Evolutionary conservation across 2,329 filamentous ascomycete species (phyloP).

Genomic region (Phoma sp.): DNA sequence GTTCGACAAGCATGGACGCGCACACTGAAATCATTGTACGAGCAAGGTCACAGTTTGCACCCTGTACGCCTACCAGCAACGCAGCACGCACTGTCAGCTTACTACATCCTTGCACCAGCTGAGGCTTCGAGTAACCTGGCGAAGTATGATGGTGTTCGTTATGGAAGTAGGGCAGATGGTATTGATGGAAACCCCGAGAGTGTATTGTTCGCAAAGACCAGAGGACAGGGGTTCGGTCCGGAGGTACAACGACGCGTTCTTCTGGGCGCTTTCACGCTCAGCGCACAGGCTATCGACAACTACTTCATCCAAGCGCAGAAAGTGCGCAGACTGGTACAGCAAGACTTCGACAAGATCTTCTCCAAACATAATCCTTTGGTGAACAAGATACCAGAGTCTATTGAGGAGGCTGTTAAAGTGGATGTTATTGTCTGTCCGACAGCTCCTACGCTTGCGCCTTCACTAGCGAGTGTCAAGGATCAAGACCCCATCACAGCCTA

Average conservation of each 20-base stretch:
- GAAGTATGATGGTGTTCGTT: slow-evolving; percentile 97
- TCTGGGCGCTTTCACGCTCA: slow-evolving; percentile 87
- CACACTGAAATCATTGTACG: slow-evolving; percentile 66
- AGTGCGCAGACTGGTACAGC: slow-evolving; percentile 81
- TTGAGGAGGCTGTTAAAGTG: slow-evolving; percentile 67
- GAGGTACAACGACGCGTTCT: slow-evolving; percentile 89
- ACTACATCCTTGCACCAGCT: slow-evolving; percentile 93
- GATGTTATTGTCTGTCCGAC: slow-evolving; percentile 91
- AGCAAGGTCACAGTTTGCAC: slow-evolving; percentile 73
- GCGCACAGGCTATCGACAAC: slow-evolving; percentile 90
- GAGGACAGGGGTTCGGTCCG: slow-evolving; percentile 77
- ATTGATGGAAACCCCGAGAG: slow-evolving; percentile 64
- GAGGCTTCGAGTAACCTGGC: slow-evolving; percentile 96
- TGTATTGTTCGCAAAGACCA: slow-evolving; percentile 72
- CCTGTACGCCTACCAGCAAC: slow-evolving; percentile 84
- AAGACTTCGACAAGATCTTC: slow-evolving; percentile 87
- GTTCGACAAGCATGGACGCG: slow-evolving; percentile 75
- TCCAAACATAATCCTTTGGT: slow-evolving; percentile 71
- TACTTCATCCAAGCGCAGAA: slow-evolving; percentile 96
- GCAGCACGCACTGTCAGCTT: slow-evolving; percentile 84
- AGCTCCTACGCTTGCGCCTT: slow-evolving; percentile 77
- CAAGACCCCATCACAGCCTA: slow-evolving; percentile 75
- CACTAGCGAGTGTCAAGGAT: slow-evolving; percentile 63
- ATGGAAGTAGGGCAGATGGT: slow-evolving; percentile 68
- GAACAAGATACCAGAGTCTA: slow-evolving; percentile 44